phyloP scores from a whole-genome alignment of 257 asterid genomes.

The Rauvolfia tetraphylla region DNA sequence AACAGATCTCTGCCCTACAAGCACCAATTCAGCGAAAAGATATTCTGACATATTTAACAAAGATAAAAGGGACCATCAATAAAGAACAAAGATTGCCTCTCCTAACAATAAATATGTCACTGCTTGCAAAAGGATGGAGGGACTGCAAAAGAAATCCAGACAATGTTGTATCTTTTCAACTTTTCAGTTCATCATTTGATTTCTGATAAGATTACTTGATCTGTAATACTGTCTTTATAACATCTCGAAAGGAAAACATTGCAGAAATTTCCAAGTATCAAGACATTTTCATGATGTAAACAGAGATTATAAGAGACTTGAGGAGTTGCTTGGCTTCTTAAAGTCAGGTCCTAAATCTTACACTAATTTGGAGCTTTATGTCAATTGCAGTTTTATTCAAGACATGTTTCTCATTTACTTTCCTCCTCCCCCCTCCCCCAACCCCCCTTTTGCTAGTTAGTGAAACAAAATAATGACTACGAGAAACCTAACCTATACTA shows the following conservation, averaged over 20 bases:
- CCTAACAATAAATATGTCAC: neutral
- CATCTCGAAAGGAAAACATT: neutral
- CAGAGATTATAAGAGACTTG: neutral
- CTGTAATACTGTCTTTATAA: neutral
- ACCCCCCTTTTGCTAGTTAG: neutral
- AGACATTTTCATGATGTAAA: neutral
- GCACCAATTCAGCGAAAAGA: neutral
- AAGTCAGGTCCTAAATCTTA: neutral
- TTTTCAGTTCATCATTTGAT: neutral
- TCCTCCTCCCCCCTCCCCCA: neutral
- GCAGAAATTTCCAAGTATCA: neutral
- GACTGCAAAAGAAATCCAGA: neutral
- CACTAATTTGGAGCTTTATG: neutral
- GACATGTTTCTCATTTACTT: neutral
- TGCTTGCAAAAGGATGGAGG: neutral
- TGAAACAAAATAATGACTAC: neutral
- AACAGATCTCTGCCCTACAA: neutral
- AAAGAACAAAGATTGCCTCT: neutral
- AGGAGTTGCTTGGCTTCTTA: neutral
- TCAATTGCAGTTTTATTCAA: neutral
- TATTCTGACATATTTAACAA: neutral
- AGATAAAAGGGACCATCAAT: neutral
- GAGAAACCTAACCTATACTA: neutral
- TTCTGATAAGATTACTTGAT: neutral
- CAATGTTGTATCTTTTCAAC: neutral